Conservation (phyloP, 2,329 filamentous ascomycete genomes). For the Cercospora sesami region DNA sequence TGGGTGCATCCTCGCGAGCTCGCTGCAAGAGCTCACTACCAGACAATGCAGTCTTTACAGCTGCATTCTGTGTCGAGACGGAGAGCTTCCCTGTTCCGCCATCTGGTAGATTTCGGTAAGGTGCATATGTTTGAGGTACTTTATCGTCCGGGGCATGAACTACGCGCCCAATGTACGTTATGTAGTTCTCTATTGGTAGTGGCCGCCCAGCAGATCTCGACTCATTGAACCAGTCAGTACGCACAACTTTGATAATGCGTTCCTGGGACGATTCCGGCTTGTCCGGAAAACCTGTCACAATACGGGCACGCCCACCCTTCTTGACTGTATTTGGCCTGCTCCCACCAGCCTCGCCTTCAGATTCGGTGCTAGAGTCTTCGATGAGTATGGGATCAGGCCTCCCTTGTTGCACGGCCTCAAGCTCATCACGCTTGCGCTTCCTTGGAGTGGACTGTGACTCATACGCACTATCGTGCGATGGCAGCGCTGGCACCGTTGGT, state of each 20-base stretch:
- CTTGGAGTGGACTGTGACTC: conserved; percentile 1
- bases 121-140: conserved; percentile 12
- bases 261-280: conserved; percentile 13
- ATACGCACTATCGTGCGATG: conserved; percentile 4
- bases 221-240: conserved; percentile 55
- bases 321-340: conserved; percentile 1
- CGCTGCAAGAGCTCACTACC: conserved; percentile 49
- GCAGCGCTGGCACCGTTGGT: background rate
- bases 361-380: conserved; percentile 40
- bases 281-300: background rate
- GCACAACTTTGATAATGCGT: conserved; percentile 52
- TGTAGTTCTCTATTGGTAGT: conserved; percentile 51
- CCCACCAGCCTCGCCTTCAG: conserved; percentile 35
- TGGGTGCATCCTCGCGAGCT: conserved; percentile 48
- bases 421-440: conserved; percentile 18
- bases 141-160: conserved; percentile 41
- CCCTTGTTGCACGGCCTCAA: conserved; percentile 6
- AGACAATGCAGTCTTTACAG: conserved; percentile 12
- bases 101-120: conserved; percentile 17
- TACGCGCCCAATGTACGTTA: conserved; percentile 54
- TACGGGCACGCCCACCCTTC: background rate
- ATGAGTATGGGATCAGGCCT: conserved; percentile 21
- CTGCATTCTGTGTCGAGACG: conserved; percentile 14
- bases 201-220: conserved; percentile 47
- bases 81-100: conserved; percentile 12